Conservation (phyloP, 768 basidiomycete genomes). For the Tulasnella sp. region DNA sequence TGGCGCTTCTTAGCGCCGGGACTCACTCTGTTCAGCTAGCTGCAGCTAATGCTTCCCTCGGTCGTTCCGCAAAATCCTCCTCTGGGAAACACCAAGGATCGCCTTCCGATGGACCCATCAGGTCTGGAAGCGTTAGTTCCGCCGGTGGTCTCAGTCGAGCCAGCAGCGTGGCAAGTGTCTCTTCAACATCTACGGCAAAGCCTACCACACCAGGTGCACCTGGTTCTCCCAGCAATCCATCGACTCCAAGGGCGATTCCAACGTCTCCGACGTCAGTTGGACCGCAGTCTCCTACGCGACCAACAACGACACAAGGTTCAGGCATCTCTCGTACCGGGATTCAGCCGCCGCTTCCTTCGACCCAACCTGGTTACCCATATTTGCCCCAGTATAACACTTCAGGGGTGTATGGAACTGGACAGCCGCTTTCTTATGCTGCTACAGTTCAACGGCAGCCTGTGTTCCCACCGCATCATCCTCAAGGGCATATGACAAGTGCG, state of each 20-base stretch:
- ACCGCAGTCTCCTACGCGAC: too few relatives aligned
- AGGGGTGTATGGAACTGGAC: too few relatives aligned
- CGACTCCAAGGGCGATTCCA: background rate
- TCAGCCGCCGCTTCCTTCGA: background rate
- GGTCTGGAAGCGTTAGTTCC: too few relatives aligned
- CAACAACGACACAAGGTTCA: background rate
- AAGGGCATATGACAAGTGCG: background rate
- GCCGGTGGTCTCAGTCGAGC: too few relatives aligned
- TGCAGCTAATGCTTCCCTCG: constrained; percentile 9
- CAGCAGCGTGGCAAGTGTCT: too few relatives aligned
- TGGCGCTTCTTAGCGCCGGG: constrained; percentile 57
- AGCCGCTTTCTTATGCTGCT: too few relatives aligned
- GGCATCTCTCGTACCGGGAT: background rate
- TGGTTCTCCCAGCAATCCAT: background rate
- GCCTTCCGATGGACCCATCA: background rate
- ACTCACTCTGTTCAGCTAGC: constrained; percentile 27
- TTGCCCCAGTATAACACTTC: background rate
- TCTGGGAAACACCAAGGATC: background rate
- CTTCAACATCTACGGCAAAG: constrained; percentile 7
- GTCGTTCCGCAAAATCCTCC: constrained; percentile 1
- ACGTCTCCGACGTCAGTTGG: constrained; percentile 1
- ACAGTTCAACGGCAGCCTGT: constrained; percentile 1
- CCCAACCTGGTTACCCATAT: constrained; percentile 10
- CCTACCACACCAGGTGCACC: background rate
- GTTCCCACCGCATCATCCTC: background rate